Percentiles rank a stretch among this genome's conserved stretches.
Conservation (phyloP, 2,329 filamentous ascomycete genomes). For the Aureobasidium leucospermi region DNA sequence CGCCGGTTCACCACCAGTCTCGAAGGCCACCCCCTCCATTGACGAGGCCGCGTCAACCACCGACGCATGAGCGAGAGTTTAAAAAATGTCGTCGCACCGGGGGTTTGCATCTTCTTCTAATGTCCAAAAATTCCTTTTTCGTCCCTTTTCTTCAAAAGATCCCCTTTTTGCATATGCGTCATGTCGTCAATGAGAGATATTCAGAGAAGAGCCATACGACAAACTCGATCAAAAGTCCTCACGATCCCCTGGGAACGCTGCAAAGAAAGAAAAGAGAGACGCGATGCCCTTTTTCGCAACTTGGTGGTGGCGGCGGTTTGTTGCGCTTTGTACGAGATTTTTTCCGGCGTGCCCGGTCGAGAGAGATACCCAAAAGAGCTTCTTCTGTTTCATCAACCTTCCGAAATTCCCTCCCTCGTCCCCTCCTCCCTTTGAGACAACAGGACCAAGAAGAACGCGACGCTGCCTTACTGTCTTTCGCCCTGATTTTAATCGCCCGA, state of each 20-base stretch:
- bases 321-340: neutral
- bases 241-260: neutral
- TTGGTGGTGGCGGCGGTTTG: neutral
- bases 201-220: neutral
- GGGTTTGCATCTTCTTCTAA: conserved; percentile 10
- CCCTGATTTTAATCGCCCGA: neutral
- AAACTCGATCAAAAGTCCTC: neutral
- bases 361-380: conserved; percentile 9
- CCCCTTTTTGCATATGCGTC: conserved; percentile 10
- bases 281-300: neutral
- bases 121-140: conserved; percentile 14
- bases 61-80: conserved; percentile 25
- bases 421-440: neutral
- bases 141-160: neutral
- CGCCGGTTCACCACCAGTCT: conserved; percentile 25
- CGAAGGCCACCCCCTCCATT: conserved; percentile 27
- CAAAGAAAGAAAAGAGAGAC: neutral
- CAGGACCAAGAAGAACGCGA: neutral
- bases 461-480: neutral
- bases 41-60: conserved; percentile 30
- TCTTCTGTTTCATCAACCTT: neutral
- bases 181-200: conserved; percentile 9
- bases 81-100: neutral
- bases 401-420: neutral
- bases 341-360: neutral